Base-by-base conservation (phyloP, 768 basidiomycete species). In the Mycena vulgaris region DNA sequence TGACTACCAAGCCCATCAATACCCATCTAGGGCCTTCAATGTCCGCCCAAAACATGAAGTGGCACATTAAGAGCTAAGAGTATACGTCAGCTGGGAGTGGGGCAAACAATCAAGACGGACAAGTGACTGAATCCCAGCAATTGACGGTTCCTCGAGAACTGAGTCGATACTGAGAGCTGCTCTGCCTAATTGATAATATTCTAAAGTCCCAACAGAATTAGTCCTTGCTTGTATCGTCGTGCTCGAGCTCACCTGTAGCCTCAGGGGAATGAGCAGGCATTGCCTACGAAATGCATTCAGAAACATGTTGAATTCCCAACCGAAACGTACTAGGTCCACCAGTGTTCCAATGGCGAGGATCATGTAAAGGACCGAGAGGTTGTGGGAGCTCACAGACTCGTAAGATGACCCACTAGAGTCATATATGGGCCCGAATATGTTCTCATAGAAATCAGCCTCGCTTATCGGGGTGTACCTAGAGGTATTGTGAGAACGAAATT, bases 1-100 rank as follows among this genome's bases (percentile, higher is more conserved):
- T 93, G 30, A 91, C 89, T 25, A 89, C 87, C 33, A 93, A 83
- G 53, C 92, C 92, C 90, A 92, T 91, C 58, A 90, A 79, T 30
- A 89, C 86, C 92, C 92, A 93, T 70, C 91, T 83, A 30, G 90
- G 87, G 28, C 87, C 86, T 58, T 89, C 89, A 25, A 84, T 80
- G 71, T 83, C 81, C n/a, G 82, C 79, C 57, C 81, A 76, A 66
- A 85, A 85, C 84, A 86, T 85, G 68, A 78, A 86, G 70, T 85
- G 85, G 59, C 80, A 84, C 82, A 85, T 91, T 53, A 92, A 76
- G 16, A 92, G 77, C 91, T 92, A 75, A 68, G 69, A 66, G 40
- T 5, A 1, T 28, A 28, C 25, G 69, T 77, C 49, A 77, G 74
- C 63, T 70, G 61, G 33, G 68, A 37, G 33, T 45, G 39, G 28